Conservation (phyloP, 257 asterid species). For the Capsicum pubescens region DNA sequence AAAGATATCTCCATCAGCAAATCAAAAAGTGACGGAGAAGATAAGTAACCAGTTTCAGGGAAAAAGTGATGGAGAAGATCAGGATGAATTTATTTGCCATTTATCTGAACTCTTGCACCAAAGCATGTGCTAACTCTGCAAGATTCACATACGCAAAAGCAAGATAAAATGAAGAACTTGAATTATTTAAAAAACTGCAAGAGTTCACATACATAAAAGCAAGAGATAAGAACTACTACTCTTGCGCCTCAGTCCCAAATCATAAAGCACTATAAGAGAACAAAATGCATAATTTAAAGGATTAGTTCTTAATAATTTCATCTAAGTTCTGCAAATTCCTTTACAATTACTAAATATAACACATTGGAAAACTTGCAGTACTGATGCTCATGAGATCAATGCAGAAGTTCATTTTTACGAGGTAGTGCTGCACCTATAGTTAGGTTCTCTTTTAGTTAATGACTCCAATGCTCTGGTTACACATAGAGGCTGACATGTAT, state of each 20-base stretch:
- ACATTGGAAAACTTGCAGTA: neutral
- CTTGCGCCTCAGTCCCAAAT: neutral
- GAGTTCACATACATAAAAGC: neutral
- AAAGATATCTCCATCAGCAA: constrained; percentile 30
- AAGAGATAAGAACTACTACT: neutral
- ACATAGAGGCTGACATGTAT: neutral
- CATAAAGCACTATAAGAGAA: constrained; percentile 1
- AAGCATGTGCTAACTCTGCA: constrained; percentile 5
- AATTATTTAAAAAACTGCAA: neutral
- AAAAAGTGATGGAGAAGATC: neutral
- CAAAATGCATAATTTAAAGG: neutral
- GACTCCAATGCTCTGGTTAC: neutral
- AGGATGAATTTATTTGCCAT: neutral
- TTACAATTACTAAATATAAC: neutral
- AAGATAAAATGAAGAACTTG: neutral
- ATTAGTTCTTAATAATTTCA: neutral
- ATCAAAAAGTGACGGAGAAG: neutral
- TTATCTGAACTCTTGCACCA: neutral
- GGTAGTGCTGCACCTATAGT: constrained; percentile 9
- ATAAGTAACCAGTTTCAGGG: no score
- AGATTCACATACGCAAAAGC: neutral
- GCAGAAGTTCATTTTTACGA: neutral
- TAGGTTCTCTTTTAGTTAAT: neutral
- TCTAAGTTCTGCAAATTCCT: neutral
- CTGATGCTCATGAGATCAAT: neutral